Conservation (phyloP, 441 rosid species). For the Gossypium gossypioides region DNA sequence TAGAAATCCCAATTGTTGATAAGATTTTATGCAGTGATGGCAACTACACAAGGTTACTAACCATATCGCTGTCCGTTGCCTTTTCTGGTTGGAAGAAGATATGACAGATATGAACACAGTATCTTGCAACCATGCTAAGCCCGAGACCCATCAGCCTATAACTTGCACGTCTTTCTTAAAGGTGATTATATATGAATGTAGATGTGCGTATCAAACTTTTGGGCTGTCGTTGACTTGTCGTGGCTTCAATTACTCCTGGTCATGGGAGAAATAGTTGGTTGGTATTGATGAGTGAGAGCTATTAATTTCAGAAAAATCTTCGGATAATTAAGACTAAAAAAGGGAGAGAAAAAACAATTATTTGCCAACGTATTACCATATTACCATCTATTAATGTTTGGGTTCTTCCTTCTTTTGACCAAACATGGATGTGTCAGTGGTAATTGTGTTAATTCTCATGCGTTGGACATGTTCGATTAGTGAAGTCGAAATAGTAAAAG, state of each 20-base stretch:
- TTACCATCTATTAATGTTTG: not conserved
- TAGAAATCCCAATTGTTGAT: not conserved
- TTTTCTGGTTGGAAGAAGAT: not conserved
- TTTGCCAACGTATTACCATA: not conserved
- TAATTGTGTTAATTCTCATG: constrained; percentile 7
- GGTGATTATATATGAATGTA: not conserved
- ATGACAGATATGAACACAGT: not conserved
- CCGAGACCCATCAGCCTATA: not conserved
- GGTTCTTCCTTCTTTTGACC: not conserved
- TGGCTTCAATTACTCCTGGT: not conserved
- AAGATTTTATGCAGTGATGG: not conserved
- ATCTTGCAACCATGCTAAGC: not conserved
- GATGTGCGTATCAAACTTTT: not conserved
- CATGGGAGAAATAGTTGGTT: not conserved
- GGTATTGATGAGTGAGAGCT: not conserved
- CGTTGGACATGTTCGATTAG: not conserved
- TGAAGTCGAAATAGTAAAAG: constrained; percentile 26
- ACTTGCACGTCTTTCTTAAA: not conserved
- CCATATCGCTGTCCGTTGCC: not conserved
- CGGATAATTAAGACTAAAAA: not conserved
- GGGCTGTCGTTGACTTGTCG: not conserved
- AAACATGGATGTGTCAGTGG: not conserved
- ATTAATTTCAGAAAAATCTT: not conserved
- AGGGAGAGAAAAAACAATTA: not conserved
- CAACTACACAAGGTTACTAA: not conserved